Evolutionary conservation across 805 yeast genomes (phyloP).

Genomic region (Soucietia sequanensis): DNA sequence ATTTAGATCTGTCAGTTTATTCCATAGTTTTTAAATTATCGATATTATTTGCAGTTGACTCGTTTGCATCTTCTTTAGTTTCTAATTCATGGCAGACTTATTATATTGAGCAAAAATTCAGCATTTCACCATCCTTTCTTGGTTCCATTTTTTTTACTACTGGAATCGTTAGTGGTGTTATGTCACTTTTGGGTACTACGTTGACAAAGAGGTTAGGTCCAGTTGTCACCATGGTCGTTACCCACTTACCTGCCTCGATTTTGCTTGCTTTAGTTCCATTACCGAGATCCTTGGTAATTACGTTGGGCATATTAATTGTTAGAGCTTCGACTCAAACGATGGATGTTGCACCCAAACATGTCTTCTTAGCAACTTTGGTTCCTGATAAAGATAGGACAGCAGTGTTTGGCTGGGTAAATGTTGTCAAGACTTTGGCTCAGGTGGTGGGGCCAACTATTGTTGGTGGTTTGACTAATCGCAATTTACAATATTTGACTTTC

Average conservation of each 20-base stretch:
- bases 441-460: constrained; percentile 43
- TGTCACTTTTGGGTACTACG: constrained; percentile 42
- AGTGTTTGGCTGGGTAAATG: constrained; percentile 45
- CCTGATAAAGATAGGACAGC: constrained; percentile 41
- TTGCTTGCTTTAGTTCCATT: constrained; percentile 38
- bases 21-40: constrained; percentile 32
- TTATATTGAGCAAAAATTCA: constrained; percentile 38
- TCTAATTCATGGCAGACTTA: constrained; percentile 47
- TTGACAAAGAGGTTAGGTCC: constrained; percentile 45
- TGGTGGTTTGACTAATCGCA: constrained; percentile 36
- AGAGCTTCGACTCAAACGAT: constrained; percentile 43
- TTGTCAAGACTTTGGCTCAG: constrained; percentile 41
- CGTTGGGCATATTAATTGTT: constrained; percentile 29
- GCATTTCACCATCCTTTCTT: constrained; percentile 29
- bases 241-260: constrained; percentile 44
- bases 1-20: constrained; percentile 15
- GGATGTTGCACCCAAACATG: constrained; percentile 51
- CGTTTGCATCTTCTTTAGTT: constrained; percentile 44
- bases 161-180: constrained; percentile 36
- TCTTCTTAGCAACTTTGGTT: constrained; percentile 42
- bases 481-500: constrained; percentile 42
- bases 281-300: constrained; percentile 28
- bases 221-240: constrained; percentile 42
- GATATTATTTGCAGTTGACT: constrained; percentile 39
- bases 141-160: constrained; percentile 42